These are phyloP conservation scores for Forsythia suspensa DNA, from an alignment of 257 asterid species.

Conservation along the genomic window DNA sequence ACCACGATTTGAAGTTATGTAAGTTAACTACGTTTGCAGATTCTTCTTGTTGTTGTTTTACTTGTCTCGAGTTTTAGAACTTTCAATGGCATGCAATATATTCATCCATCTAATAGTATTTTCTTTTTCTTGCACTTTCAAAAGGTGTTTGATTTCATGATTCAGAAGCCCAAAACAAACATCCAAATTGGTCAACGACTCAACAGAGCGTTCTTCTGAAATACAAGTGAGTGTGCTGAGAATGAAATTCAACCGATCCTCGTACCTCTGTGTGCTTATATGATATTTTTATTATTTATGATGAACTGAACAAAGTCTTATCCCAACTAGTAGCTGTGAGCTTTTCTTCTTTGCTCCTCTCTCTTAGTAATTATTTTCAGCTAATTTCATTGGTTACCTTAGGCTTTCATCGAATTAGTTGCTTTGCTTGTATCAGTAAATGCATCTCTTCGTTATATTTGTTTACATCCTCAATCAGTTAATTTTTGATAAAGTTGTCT, in stretches of 20 bases:
- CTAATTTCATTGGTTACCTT: background rate
- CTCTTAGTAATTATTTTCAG: background rate
- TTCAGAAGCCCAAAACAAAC: slow-evolving; percentile 97
- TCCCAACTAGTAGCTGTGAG: background rate
- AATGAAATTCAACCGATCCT: background rate
- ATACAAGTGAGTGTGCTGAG: slow-evolving; percentile 70
- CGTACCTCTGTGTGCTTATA: background rate
- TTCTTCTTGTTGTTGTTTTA: slow-evolving; percentile 19
- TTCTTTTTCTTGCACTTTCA: slow-evolving; percentile 28
- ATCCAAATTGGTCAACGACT: slow-evolving; percentile 98
- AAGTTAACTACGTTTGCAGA: slow-evolving; percentile 15
- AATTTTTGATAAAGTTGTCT: background rate
- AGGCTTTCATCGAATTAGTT: background rate
- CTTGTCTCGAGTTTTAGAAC: background rate
- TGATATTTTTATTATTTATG: background rate
- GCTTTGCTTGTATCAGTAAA: slow-evolving; percentile 8
- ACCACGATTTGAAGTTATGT: slow-evolving; percentile 2
- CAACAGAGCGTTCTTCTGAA: slow-evolving; percentile 96
- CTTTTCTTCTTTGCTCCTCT: background rate
- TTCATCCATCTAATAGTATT: slow-evolving; percentile 20
- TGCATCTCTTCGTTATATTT: background rate
- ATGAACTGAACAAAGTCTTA: background rate
- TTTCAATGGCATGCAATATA: slow-evolving; percentile 15
- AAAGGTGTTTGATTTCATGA: slow-evolving; percentile 82
- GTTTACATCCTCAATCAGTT: background rate